A percentile compares a stretch with the other conserved stretches of the same genome.
Conservation (phyloP, 768 basidiomycete species). For the Mrakia gelida region DNA sequence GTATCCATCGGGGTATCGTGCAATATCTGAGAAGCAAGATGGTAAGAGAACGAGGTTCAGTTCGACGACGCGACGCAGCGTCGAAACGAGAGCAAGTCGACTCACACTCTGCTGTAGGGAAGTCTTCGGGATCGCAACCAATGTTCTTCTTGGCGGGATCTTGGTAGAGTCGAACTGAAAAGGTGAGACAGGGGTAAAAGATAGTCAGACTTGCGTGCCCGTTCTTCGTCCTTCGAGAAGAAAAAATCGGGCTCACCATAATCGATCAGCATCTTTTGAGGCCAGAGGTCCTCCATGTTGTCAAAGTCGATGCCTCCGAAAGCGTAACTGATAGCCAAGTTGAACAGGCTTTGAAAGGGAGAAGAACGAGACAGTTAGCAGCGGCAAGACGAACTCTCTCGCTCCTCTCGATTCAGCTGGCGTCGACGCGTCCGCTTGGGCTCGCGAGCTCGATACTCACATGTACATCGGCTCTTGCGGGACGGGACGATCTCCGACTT, state of each 20-base stretch:
- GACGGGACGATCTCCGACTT: slow-evolving; percentile 66
- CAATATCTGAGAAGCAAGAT: neutral
- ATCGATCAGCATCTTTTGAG: slow-evolving; percentile 17
- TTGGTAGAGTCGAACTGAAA: neutral
- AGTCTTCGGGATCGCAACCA: slow-evolving; percentile 17
- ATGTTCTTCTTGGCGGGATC: slow-evolving; percentile 16
- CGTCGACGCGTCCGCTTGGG: too few species aligned
- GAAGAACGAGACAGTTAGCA: neutral
- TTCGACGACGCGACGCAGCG: neutral
- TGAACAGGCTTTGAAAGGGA: slow-evolving; percentile 70
- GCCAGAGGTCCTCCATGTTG: slow-evolving; percentile 8
- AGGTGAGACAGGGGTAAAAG: neutral
- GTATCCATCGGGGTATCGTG: slow-evolving; percentile 5
- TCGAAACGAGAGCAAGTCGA: neutral
- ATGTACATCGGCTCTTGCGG: slow-evolving; percentile 66
- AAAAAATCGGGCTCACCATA: neutral
- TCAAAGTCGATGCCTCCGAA: slow-evolving; percentile 64
- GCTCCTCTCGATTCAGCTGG: neutral
- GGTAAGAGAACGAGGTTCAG: neutral
- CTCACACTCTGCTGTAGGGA: slow-evolving; percentile 18
- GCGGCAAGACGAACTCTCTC: neutral
- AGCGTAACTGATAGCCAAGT: slow-evolving; percentile 76
- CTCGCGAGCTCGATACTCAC: neutral
- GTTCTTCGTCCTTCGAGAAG: neutral
- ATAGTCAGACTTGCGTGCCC: too few species aligned